Evolutionary conservation across 106 monocot species (phyloP).

Genomic region (Dendrobium catenatum): DNA sequence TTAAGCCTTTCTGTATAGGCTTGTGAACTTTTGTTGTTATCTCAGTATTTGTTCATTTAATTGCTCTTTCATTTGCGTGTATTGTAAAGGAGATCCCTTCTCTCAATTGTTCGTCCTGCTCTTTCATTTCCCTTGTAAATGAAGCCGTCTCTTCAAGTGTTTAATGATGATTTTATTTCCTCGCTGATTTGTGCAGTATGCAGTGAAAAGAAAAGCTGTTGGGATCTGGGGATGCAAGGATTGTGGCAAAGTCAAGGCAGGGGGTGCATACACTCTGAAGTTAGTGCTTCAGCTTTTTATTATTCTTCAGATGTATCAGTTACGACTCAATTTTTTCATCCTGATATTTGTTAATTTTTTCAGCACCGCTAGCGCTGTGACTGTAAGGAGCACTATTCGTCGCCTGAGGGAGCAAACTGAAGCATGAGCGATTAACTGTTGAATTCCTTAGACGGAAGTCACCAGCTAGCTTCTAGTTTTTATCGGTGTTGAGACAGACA

Average conservation of each 20-base stretch:
- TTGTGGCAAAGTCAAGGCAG: constrained; percentile 26
- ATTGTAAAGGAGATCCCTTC: no score
- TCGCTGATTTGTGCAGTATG: constrained; percentile 8
- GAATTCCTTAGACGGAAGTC: background rate
- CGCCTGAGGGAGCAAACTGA: constrained; percentile 40
- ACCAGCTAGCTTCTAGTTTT: no score
- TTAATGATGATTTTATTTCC: background rate
- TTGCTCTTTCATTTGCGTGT: no score
- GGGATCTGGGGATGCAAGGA: constrained; percentile 31
- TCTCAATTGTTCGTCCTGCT: no score
- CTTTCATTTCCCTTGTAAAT: no score
- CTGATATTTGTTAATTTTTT: background rate
- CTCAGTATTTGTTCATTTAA: no score
- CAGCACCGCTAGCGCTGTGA: constrained; percentile 39
- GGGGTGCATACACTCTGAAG: constrained; percentile 27
- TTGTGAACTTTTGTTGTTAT: no score
- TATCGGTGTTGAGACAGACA: no score
- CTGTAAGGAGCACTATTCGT: constrained; percentile 35
- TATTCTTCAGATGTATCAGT: background rate
- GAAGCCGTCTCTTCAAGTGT: background rate
- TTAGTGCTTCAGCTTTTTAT: background rate
- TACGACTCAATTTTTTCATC: background rate
- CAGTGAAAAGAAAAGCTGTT: constrained; percentile 26
- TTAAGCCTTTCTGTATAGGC: no score
- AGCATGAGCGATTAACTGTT: background rate